A percentile compares a stretch with the other conserved stretches of the same genome.
Evolutionary conservation across 306 rosid genomes (phyloP).

Genomic region (Leucaena leucocephala): DNA sequence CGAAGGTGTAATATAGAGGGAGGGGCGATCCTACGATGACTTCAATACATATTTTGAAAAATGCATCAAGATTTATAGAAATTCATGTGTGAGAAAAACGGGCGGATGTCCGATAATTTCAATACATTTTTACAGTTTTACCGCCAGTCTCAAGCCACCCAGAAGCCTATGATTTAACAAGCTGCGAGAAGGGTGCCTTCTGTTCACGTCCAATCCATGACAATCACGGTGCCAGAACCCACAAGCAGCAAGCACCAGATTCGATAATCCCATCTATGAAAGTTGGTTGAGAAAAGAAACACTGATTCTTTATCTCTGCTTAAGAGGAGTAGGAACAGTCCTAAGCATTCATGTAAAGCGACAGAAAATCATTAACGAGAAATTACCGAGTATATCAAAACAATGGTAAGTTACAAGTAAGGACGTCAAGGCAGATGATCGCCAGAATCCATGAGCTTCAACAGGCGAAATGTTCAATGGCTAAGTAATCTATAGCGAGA

Average conservation of each 20-base stretch:
- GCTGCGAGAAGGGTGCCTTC: background rate
- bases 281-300: constrained; percentile 11
- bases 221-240: background rate
- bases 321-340: constrained; percentile 6
- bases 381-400: background rate
- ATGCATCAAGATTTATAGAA: background rate
- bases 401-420: background rate
- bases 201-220: background rate
- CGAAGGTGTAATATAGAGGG: background rate
- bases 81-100: background rate
- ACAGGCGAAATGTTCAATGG: background rate
- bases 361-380: background rate
- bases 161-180: background rate
- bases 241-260: constrained; percentile 16
- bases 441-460: background rate
- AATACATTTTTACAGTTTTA: background rate
- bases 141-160: background rate
- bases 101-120: background rate
- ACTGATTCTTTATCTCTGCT: background rate
- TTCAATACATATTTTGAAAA: background rate
- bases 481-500: background rate
- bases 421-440: constrained; percentile 1
- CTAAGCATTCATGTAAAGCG: background rate
- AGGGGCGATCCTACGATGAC: background rate
- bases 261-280: background rate